Evolutionary conservation across 108 stramenopile species (phyloP).

Genomic region (Fistulifera solaris): DNA sequence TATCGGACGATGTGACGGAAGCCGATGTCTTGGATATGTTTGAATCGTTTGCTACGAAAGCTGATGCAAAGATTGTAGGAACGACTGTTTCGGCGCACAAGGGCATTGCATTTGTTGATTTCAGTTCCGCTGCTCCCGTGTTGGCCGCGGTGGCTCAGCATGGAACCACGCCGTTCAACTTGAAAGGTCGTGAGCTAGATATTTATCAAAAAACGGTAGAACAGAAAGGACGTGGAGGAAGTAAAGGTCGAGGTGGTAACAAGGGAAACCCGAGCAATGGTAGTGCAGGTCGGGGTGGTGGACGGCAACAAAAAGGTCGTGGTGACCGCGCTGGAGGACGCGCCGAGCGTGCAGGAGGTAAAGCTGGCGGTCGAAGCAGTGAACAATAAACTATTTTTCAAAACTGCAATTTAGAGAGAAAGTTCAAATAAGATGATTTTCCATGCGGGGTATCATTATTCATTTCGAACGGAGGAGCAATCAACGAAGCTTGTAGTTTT

Average conservation of each 20-base stretch:
- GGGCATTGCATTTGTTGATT: conserved; percentile 78
- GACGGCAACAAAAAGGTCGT: conserved; percentile 12
- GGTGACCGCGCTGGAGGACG: conserved; percentile 5
- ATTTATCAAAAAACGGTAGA: conserved; percentile 49
- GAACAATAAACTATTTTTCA: no score
- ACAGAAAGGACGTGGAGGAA: conserved; percentile 18
- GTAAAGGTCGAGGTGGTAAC: conserved; percentile 10
- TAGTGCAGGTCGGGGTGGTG: conserved; percentile 6
- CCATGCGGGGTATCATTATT: no score
- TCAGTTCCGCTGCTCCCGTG: conserved; percentile 57
- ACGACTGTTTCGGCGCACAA: conserved; percentile 58
- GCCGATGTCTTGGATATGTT: conserved; percentile 63
- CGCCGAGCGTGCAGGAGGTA: no score
- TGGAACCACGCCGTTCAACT: conserved; percentile 24
- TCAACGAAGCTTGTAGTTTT: no score
- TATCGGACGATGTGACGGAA: conserved; percentile 60
- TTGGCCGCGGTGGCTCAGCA: conserved; percentile 45
- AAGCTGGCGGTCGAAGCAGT: no score
- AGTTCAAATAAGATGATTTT: no score
- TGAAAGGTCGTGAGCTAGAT: conserved; percentile 30
- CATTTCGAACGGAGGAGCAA: no score
- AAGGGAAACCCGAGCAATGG: conserved; percentile 13
- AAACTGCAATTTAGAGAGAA: no score
- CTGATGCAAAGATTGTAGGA: conserved; percentile 55
- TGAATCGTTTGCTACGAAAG: conserved; percentile 49